Evolutionary conservation across 352 stramenopile species (phyloP), one percentile per base, ranked within the genome.

Genomic region (Pythium angustatum): DNA sequence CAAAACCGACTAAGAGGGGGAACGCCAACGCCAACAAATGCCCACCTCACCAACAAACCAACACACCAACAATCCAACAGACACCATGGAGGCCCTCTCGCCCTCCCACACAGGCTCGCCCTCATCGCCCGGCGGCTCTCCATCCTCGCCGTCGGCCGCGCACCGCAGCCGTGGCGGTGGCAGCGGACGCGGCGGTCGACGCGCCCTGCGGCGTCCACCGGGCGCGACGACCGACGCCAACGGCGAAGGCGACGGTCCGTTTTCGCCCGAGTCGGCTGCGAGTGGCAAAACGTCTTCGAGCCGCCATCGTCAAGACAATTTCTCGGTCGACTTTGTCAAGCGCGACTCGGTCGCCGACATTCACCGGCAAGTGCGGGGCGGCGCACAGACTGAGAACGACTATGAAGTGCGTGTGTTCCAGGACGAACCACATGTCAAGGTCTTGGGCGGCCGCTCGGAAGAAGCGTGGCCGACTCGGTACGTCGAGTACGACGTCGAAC

Each of bases 401-500:
- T 76, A 78, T 14, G 77, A 93, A 64, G 86, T 93, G 43, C 73
- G 84, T 43, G 81, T 93, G 66, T 93, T 93, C 70, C 74, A 89
- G 6, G 80, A 91, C 50, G 61, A 82, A 30, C 84, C 84, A 0
- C 62, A 76, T 26, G 68, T 93, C n/a, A 72, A 64, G 22, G 84
- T 93, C 34, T 58, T 91, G 21, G 71, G 78, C 27, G 82, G 80
- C 3, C 81, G 78, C 40, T 88, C 77, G 0, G 74, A 93, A 47
- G 86, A 95, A n/a, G 79, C 84, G 41, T 95, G 86, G 86, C 84
- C 83, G 6, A 86, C 84, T 44, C 79, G 83, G 33, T 93, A 90
- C 51, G 80, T 95, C 66, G 86, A 95, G 75, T 95, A 91, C 58
- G 84, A 93, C 57, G 76, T 95, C 15, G 80, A 95, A 75, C 78